Evolutionary conservation across 805 yeast species (phyloP), one percentile per base, ranked within the genome.

Genomic region (Cyberlindnera nakhonratchasimensis): DNA sequence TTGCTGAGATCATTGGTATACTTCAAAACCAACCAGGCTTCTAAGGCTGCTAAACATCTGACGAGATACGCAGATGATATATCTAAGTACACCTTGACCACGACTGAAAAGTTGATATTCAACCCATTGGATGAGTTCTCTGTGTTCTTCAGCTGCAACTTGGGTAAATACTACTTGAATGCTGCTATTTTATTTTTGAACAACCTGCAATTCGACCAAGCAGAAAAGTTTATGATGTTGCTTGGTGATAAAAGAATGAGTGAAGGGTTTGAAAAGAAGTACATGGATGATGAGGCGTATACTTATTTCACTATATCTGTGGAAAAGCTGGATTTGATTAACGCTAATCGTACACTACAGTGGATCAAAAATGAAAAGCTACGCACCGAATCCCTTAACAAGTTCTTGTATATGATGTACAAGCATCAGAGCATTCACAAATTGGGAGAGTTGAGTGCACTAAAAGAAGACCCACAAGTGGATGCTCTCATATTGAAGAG

Each of bases 371-470:
- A 46, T 18, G 40, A 45, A 10, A 39, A 47, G 28, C 32, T 45
- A 21, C 50, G 53, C 22, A 32, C 40, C 21, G 57, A 58, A 34
- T 53, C 59, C 6, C 46, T 66, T 34, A 57, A 57, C 28, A 60
- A 58, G 40, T 65, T 75, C 42, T 57, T 75, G 12, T 57, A 61
- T 37, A 61, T 61, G 33, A 50, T 74, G 32, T 66, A 70, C 46
- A 66, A 66, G 16, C 53, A 55, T 9, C 71, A 72, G 37, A 62
- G 66, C 10, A 65, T 73, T 6, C 57, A 64, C 26, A 57, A 55
- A 34, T 54, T 80, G 28, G 57, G 68, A 16, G 61, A 65, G 16
- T 70, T 66, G 43, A 71, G 74, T 31, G 72, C 76, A 42, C 52
- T 64, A 7, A 74, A 68, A 18, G 68, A 75, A 41, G 63, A 66